phyloP scores from a whole-genome alignment of 768 basidiomycete genomes.

The Russula emetica region DNA sequence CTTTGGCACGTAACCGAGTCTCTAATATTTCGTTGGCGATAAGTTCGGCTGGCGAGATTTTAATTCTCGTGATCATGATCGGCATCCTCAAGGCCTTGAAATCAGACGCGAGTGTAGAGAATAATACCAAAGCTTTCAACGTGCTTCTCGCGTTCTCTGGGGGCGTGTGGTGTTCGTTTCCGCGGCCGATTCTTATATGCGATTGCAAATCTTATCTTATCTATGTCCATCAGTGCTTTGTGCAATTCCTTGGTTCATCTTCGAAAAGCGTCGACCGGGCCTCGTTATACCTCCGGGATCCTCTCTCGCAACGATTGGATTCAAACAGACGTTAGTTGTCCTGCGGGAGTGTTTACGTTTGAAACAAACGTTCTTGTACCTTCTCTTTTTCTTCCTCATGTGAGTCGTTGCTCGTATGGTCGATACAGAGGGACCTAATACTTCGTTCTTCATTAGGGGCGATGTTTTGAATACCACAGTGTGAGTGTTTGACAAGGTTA shows the following conservation, averaged over 20 bases:
- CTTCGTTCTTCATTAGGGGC: conserved; percentile 43
- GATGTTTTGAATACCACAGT: conserved; percentile 73
- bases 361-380: conserved; percentile 70
- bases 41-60: conserved; percentile 63
- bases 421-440: background rate
- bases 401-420: conserved; percentile 34
- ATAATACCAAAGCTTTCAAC: conserved; percentile 73
- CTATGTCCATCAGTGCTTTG: conserved; percentile 46
- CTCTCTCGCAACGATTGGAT: conserved; percentile 57
- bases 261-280: conserved; percentile 65
- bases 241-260: conserved; percentile 68
- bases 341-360: conserved; percentile 59
- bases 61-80: conserved; percentile 68
- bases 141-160: conserved; percentile 76
- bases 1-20: conserved; percentile 64
- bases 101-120: conserved; percentile 56
- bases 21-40: conserved; percentile 73
- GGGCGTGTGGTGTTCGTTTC: conserved; percentile 61
- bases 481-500: conserved; percentile 38
- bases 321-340: conserved; percentile 61
- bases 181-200: background rate
- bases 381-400: conserved; percentile 75
- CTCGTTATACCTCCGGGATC: conserved; percentile 53
- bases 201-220: background rate
- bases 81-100: conserved; percentile 67